phyloP scores from a whole-genome alignment of 345 rosid species.

The Citrus inodora region DNA sequence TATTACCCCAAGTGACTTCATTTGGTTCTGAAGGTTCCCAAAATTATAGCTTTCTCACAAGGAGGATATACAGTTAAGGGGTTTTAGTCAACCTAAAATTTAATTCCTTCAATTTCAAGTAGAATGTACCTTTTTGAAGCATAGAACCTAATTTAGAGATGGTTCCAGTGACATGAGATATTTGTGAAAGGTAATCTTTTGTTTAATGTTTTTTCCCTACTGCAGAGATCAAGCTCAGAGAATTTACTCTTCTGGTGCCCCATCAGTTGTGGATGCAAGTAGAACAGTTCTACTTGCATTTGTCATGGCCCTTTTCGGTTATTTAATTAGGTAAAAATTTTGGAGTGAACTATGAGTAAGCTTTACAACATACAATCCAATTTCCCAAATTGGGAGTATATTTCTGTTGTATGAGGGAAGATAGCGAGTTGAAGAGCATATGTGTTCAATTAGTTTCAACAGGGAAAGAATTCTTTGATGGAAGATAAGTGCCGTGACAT shows the following conservation, averaged over 20 bases:
- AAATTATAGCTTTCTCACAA: not conserved
- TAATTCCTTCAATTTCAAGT: not conserved
- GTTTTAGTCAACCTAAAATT: not conserved
- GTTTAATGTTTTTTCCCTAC: not conserved
- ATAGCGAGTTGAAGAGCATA: not conserved
- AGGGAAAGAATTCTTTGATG: not conserved
- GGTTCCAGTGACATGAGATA: not conserved
- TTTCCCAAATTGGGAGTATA: too few relatives aligned
- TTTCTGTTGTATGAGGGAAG: not conserved
- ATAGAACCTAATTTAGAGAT: not conserved
- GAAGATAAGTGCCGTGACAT: conserved; percentile 3
- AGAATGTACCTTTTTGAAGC: not conserved
- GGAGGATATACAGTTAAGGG: not conserved
- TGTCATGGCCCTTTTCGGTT: conserved; percentile 25
- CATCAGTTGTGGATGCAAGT: conserved; percentile 19
- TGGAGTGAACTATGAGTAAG: not conserved
- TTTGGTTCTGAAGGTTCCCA: not conserved
- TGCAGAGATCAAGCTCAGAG: conserved; percentile 80
- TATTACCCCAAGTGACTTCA: not conserved
- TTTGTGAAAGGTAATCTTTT: not conserved
- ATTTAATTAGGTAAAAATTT: conserved; percentile 25
- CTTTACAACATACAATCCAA: not conserved
- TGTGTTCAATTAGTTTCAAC: conserved; percentile 1
- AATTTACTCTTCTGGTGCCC: conserved; percentile 51
- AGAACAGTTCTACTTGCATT: conserved; percentile 31